These are phyloP conservation scores for Phytophthora rubi DNA, from an alignment of 352 stramenopile species.

Conservation along the genomic window DNA sequence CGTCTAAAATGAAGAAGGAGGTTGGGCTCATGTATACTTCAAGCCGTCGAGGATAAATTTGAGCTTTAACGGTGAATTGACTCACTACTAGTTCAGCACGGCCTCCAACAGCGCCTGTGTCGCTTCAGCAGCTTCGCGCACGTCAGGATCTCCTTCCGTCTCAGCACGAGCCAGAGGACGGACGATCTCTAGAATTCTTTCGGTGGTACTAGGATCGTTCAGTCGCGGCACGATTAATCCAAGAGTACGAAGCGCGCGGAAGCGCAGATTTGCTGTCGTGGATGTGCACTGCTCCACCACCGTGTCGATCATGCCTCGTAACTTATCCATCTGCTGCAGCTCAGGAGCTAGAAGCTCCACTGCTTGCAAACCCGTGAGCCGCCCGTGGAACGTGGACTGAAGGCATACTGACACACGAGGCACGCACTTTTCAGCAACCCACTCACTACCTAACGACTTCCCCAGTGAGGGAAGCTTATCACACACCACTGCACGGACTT, in stretches of 20 bases:
- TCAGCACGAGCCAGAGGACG: conserved; percentile 62
- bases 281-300: conserved; percentile 82
- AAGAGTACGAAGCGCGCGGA: conserved; percentile 79
- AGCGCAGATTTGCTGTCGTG: conserved; percentile 83
- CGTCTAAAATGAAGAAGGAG: conserved; percentile 3
- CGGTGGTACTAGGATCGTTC: conserved; percentile 67
- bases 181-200: conserved; percentile 82
- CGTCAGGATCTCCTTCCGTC: conserved; percentile 74
- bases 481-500: conserved; percentile 75
- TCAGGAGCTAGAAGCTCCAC: conserved; percentile 69
- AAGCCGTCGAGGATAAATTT: conserved; percentile 28
- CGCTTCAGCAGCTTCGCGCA: conserved; percentile 72
- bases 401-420: conserved; percentile 67
- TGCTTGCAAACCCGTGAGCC: conserved; percentile 71
- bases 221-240: conserved; percentile 67
- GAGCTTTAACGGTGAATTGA: conserved; percentile 29
- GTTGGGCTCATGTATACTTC: conserved; percentile 6
- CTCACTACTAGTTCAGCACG: conserved; percentile 53
- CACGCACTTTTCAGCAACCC: conserved; percentile 74
- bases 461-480: conserved; percentile 69
- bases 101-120: conserved; percentile 63
- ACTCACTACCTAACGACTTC: conserved; percentile 77
- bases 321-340: conserved; percentile 72
- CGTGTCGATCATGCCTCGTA: conserved; percentile 65
- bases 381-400: conserved; percentile 76